Evolutionary conservation across 192 early-diverging fungal genomes (phyloP), one percentile per base, ranked within the genome.

Genomic region (Gigaspora rosea): DNA sequence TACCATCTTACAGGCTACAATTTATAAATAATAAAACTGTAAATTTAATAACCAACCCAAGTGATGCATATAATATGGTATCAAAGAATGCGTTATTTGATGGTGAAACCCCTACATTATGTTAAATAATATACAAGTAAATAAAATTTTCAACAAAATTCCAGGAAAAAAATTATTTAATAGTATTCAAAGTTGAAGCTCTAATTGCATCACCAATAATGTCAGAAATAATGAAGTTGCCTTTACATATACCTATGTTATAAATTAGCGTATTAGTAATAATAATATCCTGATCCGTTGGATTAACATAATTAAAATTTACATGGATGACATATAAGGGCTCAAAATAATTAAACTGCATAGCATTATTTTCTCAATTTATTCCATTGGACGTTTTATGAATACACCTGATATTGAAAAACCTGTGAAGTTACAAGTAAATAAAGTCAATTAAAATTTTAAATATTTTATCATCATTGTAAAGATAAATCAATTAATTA

Each of bases 321-420:
- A 86, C 85, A 68, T 6, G 64, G 72, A 59, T 91, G 88, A 35
- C 93, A 91, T 18, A 90, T 57, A 78, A 94, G 93, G 35, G 91
- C 64, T 12, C 90, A 4, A 9, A 57, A n/a, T 59, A 36, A 64
- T 12, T 22, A 18, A 9, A 27, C 27, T 27, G 27, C 27, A 27
- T 27, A 27, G 1, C 27, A 27, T 32, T 32, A 9, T 35, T 18
- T 16, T 16, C 33, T 68, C 22, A 46, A 62, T 65, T 27, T 27
- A 0, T 27, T 27, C 27, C 27, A 27, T 27, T 27, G 27, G 27
- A 27, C 27, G 27, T 27, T 27, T 27, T 27, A 27, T 27, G 27
- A 27, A 27, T 27, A 27, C 27, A 27, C 27, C 27, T 27, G 1
- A 27, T 27, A 27, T 27, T 27, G 1, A 27, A 27, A 27, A 27